Conservation (phyloP, 257 asterid genomes). For the Ocimum tenuiflorum region DNA sequence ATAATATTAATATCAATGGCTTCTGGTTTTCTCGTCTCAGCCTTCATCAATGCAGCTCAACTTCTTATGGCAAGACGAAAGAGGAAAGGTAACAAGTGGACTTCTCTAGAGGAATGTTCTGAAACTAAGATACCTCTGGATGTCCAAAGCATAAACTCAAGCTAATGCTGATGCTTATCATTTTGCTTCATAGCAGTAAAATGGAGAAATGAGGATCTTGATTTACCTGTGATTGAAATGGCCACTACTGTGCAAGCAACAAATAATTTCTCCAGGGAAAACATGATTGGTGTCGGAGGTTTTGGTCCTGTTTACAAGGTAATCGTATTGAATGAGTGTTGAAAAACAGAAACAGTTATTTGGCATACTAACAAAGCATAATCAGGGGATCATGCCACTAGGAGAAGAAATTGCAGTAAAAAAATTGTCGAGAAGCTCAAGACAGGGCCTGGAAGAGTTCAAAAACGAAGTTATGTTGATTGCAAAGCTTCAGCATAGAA, state of each 20-base stretch:
- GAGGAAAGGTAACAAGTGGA: constrained; percentile 13
- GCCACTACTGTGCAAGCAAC: constrained; percentile 30
- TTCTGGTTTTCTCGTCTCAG: constrained; percentile 11
- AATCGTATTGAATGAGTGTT: neutral
- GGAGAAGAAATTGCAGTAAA: constrained; percentile 34
- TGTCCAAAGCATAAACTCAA: too few species aligned
- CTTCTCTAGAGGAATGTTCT: neutral
- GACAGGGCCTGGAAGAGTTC: constrained; percentile 35
- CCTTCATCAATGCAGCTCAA: neutral
- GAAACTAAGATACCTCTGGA: neutral
- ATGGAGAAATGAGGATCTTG: constrained; percentile 19
- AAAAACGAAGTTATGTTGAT: constrained; percentile 28
- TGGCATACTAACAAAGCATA: neutral
- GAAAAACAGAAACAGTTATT: neutral
- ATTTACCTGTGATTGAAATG: constrained; percentile 27
- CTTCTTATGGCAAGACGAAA: neutral
- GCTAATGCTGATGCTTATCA: too few species aligned
- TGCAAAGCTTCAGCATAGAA: constrained; percentile 40
- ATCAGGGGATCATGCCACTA: constrained; percentile 20
- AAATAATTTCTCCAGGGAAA: constrained; percentile 30
- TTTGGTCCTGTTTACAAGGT: constrained; percentile 48
- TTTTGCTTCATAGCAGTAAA: neutral
- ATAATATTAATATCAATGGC: constrained; percentile 13
- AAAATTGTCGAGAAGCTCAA: constrained; percentile 28
- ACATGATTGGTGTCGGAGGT: constrained; percentile 29